Percentiles rank a stretch among this genome's conserved stretches.
Evolutionary conservation across 2,329 filamentous ascomycete genomes (phyloP).

Genomic region (Arthrobotrys sinensis): DNA sequence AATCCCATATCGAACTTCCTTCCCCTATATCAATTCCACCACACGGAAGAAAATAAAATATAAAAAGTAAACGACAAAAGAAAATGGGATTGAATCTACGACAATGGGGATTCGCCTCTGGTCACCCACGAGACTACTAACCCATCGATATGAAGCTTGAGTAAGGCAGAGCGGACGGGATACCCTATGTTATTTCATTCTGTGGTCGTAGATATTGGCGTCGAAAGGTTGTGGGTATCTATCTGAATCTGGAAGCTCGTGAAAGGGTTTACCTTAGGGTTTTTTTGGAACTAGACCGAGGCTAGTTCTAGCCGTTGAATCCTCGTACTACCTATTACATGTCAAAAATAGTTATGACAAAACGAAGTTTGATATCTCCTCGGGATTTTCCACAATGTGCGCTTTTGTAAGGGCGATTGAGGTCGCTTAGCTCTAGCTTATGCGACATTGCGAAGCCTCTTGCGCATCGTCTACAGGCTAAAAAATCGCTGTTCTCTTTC

Average conservation of each 20-base stretch:
- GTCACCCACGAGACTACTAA: slow-evolving; percentile 57
- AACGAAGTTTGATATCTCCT: not conserved
- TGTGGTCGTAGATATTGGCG: slow-evolving; percentile 34
- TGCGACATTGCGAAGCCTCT: slow-evolving; percentile 18
- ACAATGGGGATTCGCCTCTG: slow-evolving; percentile 52
- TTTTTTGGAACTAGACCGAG: not conserved
- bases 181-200: slow-evolving; percentile 35
- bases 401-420: slow-evolving; percentile 2
- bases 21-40: not conserved
- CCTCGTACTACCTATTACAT: slow-evolving; percentile 11
- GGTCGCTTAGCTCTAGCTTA: slow-evolving; percentile 5
- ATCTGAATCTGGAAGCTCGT: slow-evolving; percentile 14
- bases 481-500: not conserved
- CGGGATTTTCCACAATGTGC: slow-evolving; percentile 1
- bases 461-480: slow-evolving; percentile 16
- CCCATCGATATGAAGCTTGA: slow-evolving; percentile 49
- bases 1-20: too few relatives aligned
- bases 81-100: slow-evolving; percentile 28
- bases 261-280: slow-evolving; percentile 14
- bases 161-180: slow-evolving; percentile 50
- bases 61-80: too few relatives aligned
- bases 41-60: not conserved
- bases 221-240: not conserved
- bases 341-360: not conserved
- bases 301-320: not conserved